These are phyloP conservation scores for Exophiala sp. DNA, from an alignment of 2,329 filamentous ascomycete genomes.

Conservation along the genomic window DNA sequence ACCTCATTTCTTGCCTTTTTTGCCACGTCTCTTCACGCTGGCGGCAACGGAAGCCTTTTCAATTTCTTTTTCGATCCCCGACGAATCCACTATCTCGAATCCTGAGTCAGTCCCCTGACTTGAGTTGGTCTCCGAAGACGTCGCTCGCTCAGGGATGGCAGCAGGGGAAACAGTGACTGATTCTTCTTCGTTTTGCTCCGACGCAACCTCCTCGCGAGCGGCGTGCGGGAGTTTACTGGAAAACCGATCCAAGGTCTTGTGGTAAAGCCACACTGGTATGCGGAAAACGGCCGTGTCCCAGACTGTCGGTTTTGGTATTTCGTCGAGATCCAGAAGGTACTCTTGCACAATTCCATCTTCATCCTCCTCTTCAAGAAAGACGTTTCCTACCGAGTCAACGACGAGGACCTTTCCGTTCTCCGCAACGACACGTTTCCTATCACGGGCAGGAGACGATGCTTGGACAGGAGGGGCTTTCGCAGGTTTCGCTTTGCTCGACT, in stretches of 20 bases:
- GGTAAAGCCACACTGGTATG: slow-evolving; percentile 68
- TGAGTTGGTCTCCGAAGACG: slow-evolving; percentile 19
- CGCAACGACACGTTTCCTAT: slow-evolving; percentile 80
- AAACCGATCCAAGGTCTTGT: slow-evolving; percentile 45
- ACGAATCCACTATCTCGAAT: slow-evolving; percentile 29
- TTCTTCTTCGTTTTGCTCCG: slow-evolving; percentile 6
- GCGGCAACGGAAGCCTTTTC: slow-evolving; percentile 11
- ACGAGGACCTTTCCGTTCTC: slow-evolving; percentile 94
- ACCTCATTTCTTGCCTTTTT: slow-evolving; percentile 26
- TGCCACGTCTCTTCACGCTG: slow-evolving; percentile 25
- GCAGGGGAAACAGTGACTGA: background rate
- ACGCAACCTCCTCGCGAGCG: slow-evolving; percentile 5
- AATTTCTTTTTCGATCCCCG: slow-evolving; percentile 24
- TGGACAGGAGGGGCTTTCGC: slow-evolving; percentile 37
- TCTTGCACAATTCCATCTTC: slow-evolving; percentile 79
- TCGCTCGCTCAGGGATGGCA: slow-evolving; percentile 13
- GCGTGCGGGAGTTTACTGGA: slow-evolving; percentile 42
- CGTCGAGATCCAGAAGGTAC: slow-evolving; percentile 81
- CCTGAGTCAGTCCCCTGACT: slow-evolving; percentile 27
- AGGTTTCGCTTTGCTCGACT: slow-evolving; percentile 45
- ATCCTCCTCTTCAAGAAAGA: slow-evolving; percentile 87
- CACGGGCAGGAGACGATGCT: slow-evolving; percentile 59
- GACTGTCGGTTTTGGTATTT: slow-evolving; percentile 71
- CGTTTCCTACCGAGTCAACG: slow-evolving; percentile 85
- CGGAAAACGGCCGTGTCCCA: slow-evolving; percentile 76